A percentile compares a stretch with the other conserved stretches of the same genome.
phyloP scores from a whole-genome alignment of 306 rosid species.

The Abrus pulchellus region DNA sequence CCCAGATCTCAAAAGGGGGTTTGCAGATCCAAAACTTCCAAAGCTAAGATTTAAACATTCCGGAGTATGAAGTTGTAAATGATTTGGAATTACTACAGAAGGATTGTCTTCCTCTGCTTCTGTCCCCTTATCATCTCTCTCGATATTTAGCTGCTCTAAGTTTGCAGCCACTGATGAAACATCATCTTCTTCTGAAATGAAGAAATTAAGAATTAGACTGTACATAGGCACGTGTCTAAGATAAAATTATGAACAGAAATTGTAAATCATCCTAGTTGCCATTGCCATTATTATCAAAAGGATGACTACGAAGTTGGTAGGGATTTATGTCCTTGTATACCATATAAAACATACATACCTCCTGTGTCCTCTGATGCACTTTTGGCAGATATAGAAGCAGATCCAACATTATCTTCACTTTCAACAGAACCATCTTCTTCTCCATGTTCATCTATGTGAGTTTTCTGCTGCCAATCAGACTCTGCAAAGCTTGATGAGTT shows the following conservation, averaged over 20 bases:
- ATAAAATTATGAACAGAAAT: not conserved
- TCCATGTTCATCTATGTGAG: conserved; percentile 66
- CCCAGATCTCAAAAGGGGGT: conserved; percentile 60
- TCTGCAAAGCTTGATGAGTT: conserved; percentile 60
- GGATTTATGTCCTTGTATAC: conserved; percentile 64
- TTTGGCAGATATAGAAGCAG: conserved; percentile 69
- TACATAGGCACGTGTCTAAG: not conserved
- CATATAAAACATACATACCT: conserved; percentile 61
- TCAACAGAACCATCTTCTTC: conserved; percentile 66
- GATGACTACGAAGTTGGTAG: conserved; percentile 58
- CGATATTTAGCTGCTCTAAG: conserved; percentile 69
- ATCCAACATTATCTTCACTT: conserved; percentile 56
- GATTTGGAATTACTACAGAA: conserved; percentile 88
- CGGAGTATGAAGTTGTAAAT: conserved; percentile 80
- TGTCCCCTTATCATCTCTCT: conserved; percentile 65
- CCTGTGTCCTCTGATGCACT: conserved; percentile 68
- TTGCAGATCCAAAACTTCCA: conserved; percentile 84
- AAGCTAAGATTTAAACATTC: conserved; percentile 91
- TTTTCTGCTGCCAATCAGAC: conserved; percentile 55
- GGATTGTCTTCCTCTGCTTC: conserved; percentile 71
- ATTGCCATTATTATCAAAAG: conserved; percentile 60
- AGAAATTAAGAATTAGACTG: conserved; percentile 14
- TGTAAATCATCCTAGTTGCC: not conserved
- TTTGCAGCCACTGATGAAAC: conserved; percentile 70
- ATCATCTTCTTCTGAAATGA: conserved; percentile 69